phyloP scores from a whole-genome alignment of 257 asterid species.

The Plantago ovata region DNA sequence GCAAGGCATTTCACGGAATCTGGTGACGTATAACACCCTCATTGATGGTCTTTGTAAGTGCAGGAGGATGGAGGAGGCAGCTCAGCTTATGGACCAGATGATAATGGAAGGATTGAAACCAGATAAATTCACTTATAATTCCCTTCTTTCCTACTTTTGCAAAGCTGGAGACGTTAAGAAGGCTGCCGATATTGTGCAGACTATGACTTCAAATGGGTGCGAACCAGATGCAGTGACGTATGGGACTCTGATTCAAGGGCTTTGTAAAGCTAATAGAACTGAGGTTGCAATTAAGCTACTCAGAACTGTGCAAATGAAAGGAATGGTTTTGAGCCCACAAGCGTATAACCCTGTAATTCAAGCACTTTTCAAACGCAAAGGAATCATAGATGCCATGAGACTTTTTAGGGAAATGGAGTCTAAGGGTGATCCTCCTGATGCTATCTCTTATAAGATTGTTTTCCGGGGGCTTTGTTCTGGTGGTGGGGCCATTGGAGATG shows the following conservation, averaged over 20 bases:
- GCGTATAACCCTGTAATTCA: slow-evolving; percentile 84
- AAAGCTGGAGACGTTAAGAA: slow-evolving; percentile 72
- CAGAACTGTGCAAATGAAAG: slow-evolving; percentile 79
- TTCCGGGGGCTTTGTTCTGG: slow-evolving; percentile 84
- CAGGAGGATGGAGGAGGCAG: slow-evolving; percentile 74
- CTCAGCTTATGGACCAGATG: slow-evolving; percentile 93
- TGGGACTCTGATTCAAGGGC: slow-evolving; percentile 78
- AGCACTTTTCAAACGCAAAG: slow-evolving; percentile 58
- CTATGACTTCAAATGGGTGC: slow-evolving; percentile 73
- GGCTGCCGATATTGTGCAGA: slow-evolving; percentile 81
- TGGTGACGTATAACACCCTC: slow-evolving; percentile 77
- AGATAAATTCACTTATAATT: slow-evolving; percentile 72
- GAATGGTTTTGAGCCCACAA: slow-evolving; percentile 64
- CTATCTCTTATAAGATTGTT: slow-evolving; percentile 58
- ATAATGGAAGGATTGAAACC: slow-evolving; percentile 79
- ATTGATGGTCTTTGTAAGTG: slow-evolving; percentile 81
- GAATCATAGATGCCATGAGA: slow-evolving; percentile 64
- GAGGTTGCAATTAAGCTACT: slow-evolving; percentile 72
- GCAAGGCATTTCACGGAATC: slow-evolving; percentile 71
- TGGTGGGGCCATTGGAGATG: slow-evolving; percentile 84
- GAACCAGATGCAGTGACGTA: slow-evolving; percentile 84
- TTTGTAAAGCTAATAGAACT: slow-evolving; percentile 71
- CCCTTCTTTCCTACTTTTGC: slow-evolving; percentile 76
- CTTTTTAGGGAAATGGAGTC: slow-evolving; percentile 92
- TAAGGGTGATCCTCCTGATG: slow-evolving; percentile 74